Conservation (phyloP, 1,284 basidiomycete species). For the Erythrobasidium hasegawianum region DNA sequence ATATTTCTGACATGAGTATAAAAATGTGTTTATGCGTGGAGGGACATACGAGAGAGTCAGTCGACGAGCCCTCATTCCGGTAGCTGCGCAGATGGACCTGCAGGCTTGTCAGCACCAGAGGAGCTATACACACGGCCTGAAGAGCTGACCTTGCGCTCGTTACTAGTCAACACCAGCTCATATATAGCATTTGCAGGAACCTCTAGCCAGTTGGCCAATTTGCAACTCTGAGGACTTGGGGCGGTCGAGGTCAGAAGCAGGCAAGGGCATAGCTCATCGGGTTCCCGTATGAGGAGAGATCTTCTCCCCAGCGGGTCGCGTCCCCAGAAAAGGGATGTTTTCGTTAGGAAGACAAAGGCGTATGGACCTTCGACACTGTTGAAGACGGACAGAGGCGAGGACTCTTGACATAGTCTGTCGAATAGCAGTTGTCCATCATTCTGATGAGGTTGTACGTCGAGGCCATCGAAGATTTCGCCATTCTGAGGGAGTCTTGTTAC, state of each 20-base stretch:
- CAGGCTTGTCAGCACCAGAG: no score
- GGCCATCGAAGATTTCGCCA: constrained; percentile 45
- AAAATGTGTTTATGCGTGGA: not conserved
- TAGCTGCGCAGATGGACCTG: not conserved
- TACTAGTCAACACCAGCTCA: constrained; percentile 13
- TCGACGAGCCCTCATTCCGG: not conserved
- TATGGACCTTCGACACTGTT: constrained; percentile 81
- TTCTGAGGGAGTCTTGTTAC: no score
- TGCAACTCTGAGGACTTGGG: not conserved
- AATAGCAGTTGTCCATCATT: constrained; percentile 77
- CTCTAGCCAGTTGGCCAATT: constrained; percentile 33
- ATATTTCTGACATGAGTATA: not conserved
- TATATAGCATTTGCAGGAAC: constrained; percentile 32
- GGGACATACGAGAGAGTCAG: not conserved
- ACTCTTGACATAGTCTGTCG: constrained; percentile 54
- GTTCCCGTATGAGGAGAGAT: constrained; percentile 67
- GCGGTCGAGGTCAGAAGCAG: constrained; percentile 5
- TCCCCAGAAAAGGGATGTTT: constrained; percentile 65
- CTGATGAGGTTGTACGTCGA: constrained; percentile 52
- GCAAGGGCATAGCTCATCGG: not conserved
- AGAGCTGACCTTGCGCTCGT: constrained; percentile 10
- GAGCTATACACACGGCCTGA: not conserved
- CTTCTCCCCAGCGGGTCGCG: constrained; percentile 88
- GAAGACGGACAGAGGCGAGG: constrained; percentile 55
- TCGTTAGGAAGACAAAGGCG: constrained; percentile 75